phyloP scores from a whole-genome alignment of 2,329 filamentous ascomycete species.

The Colletotrichum lini region DNA sequence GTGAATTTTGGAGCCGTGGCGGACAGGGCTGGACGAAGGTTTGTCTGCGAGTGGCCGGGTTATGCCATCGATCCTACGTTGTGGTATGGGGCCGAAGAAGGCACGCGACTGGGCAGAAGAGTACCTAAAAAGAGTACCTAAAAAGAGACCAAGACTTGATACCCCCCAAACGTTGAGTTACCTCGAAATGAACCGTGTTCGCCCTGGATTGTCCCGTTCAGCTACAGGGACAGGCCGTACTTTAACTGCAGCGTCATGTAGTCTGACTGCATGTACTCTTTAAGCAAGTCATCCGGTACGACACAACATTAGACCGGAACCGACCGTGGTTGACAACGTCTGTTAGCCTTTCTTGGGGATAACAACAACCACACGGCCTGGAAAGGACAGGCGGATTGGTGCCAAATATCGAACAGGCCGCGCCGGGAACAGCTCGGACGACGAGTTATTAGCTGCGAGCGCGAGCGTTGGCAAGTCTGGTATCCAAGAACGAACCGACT shows the following conservation, averaged over 20 bases:
- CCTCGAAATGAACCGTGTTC: not conserved
- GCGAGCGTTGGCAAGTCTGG: not conserved
- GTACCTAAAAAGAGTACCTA: not conserved
- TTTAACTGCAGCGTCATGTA: too few relatives aligned
- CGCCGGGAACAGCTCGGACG: slow-evolving; percentile 7
- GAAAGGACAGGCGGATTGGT: not conserved
- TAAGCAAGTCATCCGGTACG: too few relatives aligned
- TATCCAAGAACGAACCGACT: not conserved
- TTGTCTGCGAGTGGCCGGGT: not conserved
- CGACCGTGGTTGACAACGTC: not conserved
- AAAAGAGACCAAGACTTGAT: not conserved
- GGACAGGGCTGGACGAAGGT: not conserved
- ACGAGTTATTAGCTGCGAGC: not conserved
- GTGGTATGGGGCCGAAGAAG: too few relatives aligned
- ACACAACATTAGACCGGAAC: too few relatives aligned
- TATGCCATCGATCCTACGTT: not conserved
- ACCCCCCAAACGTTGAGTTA: not conserved
- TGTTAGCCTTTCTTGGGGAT: not conserved
- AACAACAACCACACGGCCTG: not conserved
- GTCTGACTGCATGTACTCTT: too few relatives aligned
- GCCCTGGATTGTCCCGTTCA: not conserved
- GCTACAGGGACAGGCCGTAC: not conserved
- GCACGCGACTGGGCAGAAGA: not conserved
- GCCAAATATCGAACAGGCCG: slow-evolving; percentile 6
- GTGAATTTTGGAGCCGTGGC: not conserved